Base-by-base conservation (phyloP, 2,329 filamentous ascomycete genomes). In the Trichoderma arundinaceum region DNA sequence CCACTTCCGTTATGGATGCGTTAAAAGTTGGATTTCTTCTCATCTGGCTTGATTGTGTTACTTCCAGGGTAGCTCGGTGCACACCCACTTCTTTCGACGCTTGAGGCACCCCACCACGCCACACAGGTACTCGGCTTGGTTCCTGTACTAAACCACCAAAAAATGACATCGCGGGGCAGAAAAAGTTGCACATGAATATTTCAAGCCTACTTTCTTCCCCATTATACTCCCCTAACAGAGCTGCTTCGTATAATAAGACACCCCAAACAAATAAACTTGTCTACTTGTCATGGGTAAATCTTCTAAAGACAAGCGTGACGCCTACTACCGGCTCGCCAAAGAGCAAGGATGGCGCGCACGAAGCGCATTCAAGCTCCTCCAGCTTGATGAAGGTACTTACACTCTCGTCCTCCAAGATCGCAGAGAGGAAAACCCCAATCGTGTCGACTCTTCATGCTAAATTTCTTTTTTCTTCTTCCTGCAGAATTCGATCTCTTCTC, bases 261-360 rank as follows among this genome's bases (percentile, higher is more conserved):
- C 9, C 15, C 2, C 44, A 8, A 49, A 41, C 13, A 35, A 39
- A 19, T 9, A 38, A 32, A 58, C 3, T 32, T 2, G 22, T 15
- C n/a, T 12, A 19, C 3, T 15, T 69, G 78, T 51, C 35, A 96
- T 97, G 94, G 94, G 94, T 1, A 98, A 98, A 77, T 97, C 95
- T 1, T 98, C 94, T 54, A 99, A 99, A 79, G 95, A 99, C 76
- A 99, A 99, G 81, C 91, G 95, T 61, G 95, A 99, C 77, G 94
- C 94, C 52, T 99, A 99, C 80, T 99, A 99, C 75, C 88, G 95
- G 62, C 90, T 99, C 8, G 95, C 95, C 17, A 99, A 99, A 80
- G 95, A 99, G 78, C 95, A 99, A 82, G 96, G 96, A 69, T 99
- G 95, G 94, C 91, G 95, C 41, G 95, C 95, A 33, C 87, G 95